Base-by-base conservation (phyloP, 176 grass and related monocot species). In the Pontederia paniculata region DNA sequence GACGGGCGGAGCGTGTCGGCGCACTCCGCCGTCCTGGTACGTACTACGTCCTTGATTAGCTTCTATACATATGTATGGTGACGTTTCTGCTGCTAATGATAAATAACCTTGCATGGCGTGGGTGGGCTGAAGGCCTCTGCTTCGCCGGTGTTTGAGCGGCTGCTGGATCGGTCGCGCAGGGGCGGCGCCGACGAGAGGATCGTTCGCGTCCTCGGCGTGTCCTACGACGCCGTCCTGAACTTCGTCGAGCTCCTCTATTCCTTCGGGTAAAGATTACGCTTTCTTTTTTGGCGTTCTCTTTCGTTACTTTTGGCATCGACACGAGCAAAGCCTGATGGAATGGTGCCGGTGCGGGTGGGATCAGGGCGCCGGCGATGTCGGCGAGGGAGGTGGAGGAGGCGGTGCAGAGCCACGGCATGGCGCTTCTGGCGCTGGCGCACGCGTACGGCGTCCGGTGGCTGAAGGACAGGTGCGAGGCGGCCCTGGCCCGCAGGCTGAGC, bases 61-160 rank as follows among this genome's bases (percentile, higher is more conserved):
- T n/a, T n/a, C n/a, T n/a, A n/a, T n/a, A n/a, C n/a, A n/a, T n/a
- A n/a, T n/a, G n/a, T n/a, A n/a, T n/a, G n/a, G n/a, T n/a, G n/a
- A n/a, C n/a, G n/a, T n/a, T n/a, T n/a, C n/a, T n/a, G n/a, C n/a
- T n/a, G n/a, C n/a, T n/a, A n/a, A n/a, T n/a, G n/a, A n/a, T n/a
- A n/a, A n/a, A n/a, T n/a, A n/a, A n/a, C n/a, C n/a, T n/a, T n/a
- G n/a, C n/a, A n/a, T n/a, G n/a, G n/a, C 41, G 9, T 2, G 15
- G 10, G 7, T 14, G 1, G 15, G 20, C 43, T 21, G 17, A 23
- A 94, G 83, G 77, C 77, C 25, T 76, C 80, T 31, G 73, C 70
- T 23, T 94, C 83, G 9, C 80, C 83, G 54, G 88, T 94, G 72
- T 65, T 94, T 75, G 88, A 94, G 71, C 48, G 65, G 67, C 66